These are phyloP conservation scores for Bacidia gigantensis DNA, from an alignment of 495 filamentous ascomycete genomes.

Conservation along the genomic window DNA sequence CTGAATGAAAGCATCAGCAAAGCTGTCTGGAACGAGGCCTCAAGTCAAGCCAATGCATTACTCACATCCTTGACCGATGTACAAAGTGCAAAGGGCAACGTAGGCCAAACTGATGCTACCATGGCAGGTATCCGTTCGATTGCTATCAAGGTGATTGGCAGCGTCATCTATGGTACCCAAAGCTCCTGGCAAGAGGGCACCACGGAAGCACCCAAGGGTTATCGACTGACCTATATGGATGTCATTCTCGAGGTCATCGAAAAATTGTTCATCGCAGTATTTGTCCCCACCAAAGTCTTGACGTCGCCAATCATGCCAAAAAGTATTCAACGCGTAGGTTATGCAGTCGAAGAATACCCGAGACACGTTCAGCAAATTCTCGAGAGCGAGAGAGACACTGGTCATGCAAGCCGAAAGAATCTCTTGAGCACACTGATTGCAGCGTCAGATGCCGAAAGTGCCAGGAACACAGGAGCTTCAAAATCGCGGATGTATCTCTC, in stretches of 20 bases:
- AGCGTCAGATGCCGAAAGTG: slow-evolving; percentile 11
- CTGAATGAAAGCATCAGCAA: slow-evolving; percentile 26
- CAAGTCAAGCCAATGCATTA: slow-evolving; percentile 20
- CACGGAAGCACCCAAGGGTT: slow-evolving; percentile 6
- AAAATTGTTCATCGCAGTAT: slow-evolving; percentile 18
- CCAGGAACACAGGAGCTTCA: background rate
- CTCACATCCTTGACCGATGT: slow-evolving; percentile 1
- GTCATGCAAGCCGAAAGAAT: background rate
- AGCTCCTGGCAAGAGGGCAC: slow-evolving; percentile 16
- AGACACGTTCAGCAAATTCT: background rate
- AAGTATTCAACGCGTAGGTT: slow-evolving; percentile 17
- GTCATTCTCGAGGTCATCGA: slow-evolving; percentile 18
- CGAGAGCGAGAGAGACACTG: background rate
- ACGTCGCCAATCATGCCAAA: slow-evolving; percentile 21
- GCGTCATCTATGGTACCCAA: slow-evolving; percentile 22
- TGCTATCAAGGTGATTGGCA: slow-evolving; percentile 28
- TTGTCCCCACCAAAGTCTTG: slow-evolving; percentile 19
- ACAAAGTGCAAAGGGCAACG: slow-evolving; percentile 16
- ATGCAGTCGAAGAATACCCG: slow-evolving; percentile 6
- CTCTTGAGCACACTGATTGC: slow-evolving; percentile 12
- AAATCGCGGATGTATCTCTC: slow-evolving; percentile 9
- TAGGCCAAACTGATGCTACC: slow-evolving; percentile 12
- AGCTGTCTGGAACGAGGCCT: slow-evolving; percentile 23
- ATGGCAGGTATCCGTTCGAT: slow-evolving; percentile 20
- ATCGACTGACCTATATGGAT: slow-evolving; percentile 20